Evolutionary conservation across 495 filamentous ascomycete species (phyloP).

Genomic region (Penicillium silybi): DNA sequence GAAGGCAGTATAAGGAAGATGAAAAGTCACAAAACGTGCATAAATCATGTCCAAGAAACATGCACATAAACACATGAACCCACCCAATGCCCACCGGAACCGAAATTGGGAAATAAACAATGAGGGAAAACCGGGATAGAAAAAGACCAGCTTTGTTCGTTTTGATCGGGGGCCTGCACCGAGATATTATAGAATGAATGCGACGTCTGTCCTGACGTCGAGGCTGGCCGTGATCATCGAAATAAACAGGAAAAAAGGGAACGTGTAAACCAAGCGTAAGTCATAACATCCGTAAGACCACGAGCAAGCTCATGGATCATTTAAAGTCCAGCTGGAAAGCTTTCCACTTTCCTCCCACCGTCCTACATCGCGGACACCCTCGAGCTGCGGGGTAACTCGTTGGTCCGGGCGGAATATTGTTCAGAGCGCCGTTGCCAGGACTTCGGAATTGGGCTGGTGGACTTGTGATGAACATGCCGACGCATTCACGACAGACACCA

Average conservation of each 20-base stretch:
- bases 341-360: slow-evolving; percentile 50
- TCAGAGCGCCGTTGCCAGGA: slow-evolving; percentile 31
- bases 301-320: slow-evolving; percentile 25
- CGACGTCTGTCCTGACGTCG: slow-evolving; percentile 8
- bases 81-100: neutral
- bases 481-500: slow-evolving; percentile 81
- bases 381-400: slow-evolving; percentile 40
- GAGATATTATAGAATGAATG: slow-evolving; percentile 7
- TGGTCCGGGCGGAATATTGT: slow-evolving; percentile 29
- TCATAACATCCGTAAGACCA: slow-evolving; percentile 41
- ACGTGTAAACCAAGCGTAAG: slow-evolving; percentile 30
- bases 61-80: neutral
- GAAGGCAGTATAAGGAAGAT: neutral
- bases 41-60: neutral
- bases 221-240: slow-evolving; percentile 5
- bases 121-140: slow-evolving; percentile 10
- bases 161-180: slow-evolving; percentile 20
- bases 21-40: neutral
- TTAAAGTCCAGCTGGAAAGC: slow-evolving; percentile 52
- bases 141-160: slow-evolving; percentile 29
- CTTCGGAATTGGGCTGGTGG: slow-evolving; percentile 38
- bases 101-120: slow-evolving; percentile 3
- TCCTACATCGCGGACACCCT: slow-evolving; percentile 50
- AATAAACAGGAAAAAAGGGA: slow-evolving; percentile 10
- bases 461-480: slow-evolving; percentile 66